These are phyloP conservation scores for Schizopora paradoxa DNA, from an alignment of 1,284 basidiomycete genomes.

Conservation along the genomic window DNA sequence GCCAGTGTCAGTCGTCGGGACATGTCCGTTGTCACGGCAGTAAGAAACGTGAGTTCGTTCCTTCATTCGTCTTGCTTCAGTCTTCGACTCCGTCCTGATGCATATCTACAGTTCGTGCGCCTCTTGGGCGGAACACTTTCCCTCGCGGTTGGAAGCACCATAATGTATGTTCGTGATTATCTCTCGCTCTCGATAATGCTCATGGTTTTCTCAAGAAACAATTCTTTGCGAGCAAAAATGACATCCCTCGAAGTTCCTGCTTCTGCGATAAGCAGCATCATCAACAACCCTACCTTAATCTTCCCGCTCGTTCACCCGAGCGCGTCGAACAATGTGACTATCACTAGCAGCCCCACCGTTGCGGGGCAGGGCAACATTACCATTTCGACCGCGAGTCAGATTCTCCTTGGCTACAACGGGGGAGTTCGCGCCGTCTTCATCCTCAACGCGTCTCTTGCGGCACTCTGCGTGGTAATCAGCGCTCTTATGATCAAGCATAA, in stretches of 20 bases:
- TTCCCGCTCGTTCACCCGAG: background rate
- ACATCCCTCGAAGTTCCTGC: conserved; percentile 5
- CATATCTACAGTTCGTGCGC: conserved; percentile 11
- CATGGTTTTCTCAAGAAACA: background rate
- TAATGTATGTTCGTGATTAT: conserved; percentile 8
- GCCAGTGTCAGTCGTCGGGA: conserved; percentile 13
- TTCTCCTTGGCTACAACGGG: conserved; percentile 27
- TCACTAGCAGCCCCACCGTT: background rate
- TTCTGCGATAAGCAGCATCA: conserved; percentile 7
- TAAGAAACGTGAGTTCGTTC: conserved; percentile 11
- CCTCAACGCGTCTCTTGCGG: conserved; percentile 19
- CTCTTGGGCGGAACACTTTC: conserved; percentile 15
- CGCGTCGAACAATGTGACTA: background rate
- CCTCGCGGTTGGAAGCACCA: conserved; percentile 14
- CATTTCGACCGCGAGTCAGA: background rate
- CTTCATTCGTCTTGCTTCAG: background rate
- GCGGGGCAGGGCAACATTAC: background rate
- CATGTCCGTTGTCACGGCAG: conserved; percentile 17
- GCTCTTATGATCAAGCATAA: conserved; percentile 25
- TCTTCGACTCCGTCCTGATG: too few relatives aligned
- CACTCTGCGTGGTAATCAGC: conserved; percentile 23
- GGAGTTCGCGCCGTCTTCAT: conserved; percentile 31
- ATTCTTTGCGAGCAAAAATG: conserved; percentile 10
- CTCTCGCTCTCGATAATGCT: background rate
- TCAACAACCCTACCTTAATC: conserved; percentile 9